phyloP scores from a whole-genome alignment of 345 rosid species.

The Salix brachista region DNA sequence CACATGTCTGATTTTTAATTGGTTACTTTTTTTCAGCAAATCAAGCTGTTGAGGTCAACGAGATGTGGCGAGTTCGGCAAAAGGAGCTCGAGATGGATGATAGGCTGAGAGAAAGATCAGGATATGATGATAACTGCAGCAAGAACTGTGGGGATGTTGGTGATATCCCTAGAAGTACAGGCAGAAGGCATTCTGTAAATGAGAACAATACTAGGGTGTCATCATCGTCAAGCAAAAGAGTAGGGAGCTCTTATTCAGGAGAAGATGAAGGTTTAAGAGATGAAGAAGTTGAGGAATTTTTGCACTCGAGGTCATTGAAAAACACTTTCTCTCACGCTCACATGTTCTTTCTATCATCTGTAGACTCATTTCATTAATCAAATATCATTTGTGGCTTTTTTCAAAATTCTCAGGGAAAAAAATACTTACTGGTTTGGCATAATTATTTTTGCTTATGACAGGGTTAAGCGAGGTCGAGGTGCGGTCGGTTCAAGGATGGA shows the following conservation, averaged over 20 bases:
- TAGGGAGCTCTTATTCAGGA: slow-evolving; percentile 25
- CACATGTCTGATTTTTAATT: not conserved
- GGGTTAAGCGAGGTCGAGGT: slow-evolving; percentile 85
- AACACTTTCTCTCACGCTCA: not conserved
- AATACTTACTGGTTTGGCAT: not conserved
- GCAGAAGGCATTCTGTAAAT: slow-evolving; percentile 24
- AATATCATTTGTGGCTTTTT: not conserved
- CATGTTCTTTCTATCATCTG: too few relatives aligned
- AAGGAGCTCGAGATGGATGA: slow-evolving; percentile 65
- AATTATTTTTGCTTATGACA: slow-evolving; percentile 20
- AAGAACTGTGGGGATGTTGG: slow-evolving; percentile 24
- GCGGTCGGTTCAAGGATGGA: slow-evolving; percentile 93
- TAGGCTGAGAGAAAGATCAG: slow-evolving; percentile 41
- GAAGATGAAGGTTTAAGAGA: slow-evolving; percentile 62
- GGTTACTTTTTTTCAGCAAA: slow-evolving; percentile 45
- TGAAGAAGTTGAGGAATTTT: slow-evolving; percentile 69
- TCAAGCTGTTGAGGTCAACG: slow-evolving; percentile 73
- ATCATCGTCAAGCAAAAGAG: slow-evolving; percentile 39
- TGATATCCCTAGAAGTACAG: slow-evolving; percentile 21
- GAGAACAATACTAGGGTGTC: slow-evolving; percentile 25
- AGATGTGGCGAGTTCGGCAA: slow-evolving; percentile 76
- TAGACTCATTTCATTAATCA: not conserved
- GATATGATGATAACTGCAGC: slow-evolving; percentile 27
- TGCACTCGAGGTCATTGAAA: slow-evolving; percentile 58
- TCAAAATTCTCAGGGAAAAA: not conserved